Conservation (phyloP, 1,284 basidiomycete genomes). For the Taiwanofungus camphoratus region DNA sequence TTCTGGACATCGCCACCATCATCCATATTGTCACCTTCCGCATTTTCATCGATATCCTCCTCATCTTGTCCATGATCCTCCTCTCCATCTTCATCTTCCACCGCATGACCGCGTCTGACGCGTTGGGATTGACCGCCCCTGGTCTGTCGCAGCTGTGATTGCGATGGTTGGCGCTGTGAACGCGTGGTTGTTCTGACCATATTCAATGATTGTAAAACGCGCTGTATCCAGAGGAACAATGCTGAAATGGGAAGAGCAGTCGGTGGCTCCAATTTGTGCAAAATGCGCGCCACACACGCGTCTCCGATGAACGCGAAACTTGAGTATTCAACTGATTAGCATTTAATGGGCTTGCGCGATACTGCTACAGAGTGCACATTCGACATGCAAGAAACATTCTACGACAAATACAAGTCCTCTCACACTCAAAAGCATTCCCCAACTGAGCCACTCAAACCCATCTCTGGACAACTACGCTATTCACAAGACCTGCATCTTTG, state of each 20-base stretch:
- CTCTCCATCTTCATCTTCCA: conserved; percentile 21
- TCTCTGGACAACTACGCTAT: conserved; percentile 84
- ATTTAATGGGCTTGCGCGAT: no score
- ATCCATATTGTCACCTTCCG: conserved; percentile 22
- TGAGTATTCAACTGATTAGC: no score
- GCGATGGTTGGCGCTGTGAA: conserved; percentile 4
- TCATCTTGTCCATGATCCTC: conserved; percentile 20
- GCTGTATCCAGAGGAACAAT: no score
- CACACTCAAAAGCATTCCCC: no score
- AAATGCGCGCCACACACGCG: no score
- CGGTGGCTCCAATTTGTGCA: no score
- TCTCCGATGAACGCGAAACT: no score
- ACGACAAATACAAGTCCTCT: no score
- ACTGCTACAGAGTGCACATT: no score
- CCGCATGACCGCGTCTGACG: not conserved
- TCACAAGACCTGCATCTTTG: conserved; percentile 67
- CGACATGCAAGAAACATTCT: no score
- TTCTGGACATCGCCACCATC: conserved; percentile 22
- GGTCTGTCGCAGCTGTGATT: conserved; percentile 6
- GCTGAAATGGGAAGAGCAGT: no score
- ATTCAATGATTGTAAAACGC: no score
- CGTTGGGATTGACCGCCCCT: conserved; percentile 5
- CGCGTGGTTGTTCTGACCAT: conserved; percentile 9
- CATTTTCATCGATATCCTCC: conserved; percentile 29
- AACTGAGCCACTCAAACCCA: conserved; percentile 57